Conservation (phyloP, 768 basidiomycete species). For the Boletus rufocinnamomeus region DNA sequence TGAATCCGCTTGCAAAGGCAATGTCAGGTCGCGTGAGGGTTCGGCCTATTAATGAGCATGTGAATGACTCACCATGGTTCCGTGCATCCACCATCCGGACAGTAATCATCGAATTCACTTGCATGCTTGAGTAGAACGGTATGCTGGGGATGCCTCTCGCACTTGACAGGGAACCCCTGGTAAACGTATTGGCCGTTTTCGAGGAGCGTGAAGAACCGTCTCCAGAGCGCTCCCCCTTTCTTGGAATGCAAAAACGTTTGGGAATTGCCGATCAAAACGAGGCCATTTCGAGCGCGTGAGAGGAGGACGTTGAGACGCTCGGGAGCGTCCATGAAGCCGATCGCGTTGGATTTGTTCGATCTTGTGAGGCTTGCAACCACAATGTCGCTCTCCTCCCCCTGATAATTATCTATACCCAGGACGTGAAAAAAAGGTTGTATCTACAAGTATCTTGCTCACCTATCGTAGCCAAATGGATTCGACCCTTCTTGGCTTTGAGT, state of each 20-base stretch:
- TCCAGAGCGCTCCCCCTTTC: conserved; percentile 14
- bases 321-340: conserved; percentile 71
- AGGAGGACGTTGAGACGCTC: conserved; percentile 71
- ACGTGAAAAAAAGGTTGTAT: no score
- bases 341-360: conserved; percentile 55
- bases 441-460: conserved; percentile 38
- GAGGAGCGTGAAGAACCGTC: conserved; percentile 9
- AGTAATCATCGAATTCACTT: conserved; percentile 50
- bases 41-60: background rate
- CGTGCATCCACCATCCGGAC: conserved; percentile 64
- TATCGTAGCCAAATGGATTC: conserved; percentile 62
- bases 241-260: conserved; percentile 6
- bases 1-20: background rate
- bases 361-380: conserved; percentile 61
- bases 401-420: conserved; percentile 59
- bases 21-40: background rate
- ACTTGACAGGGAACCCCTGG: conserved; percentile 51
- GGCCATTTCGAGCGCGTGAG: conserved; percentile 62
- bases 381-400: conserved; percentile 72
- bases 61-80: conserved; percentile 51
- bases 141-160: conserved; percentile 51
- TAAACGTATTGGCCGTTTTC: background rate
- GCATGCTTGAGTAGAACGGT: conserved; percentile 40
- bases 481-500: conserved; percentile 37
- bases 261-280: conserved; percentile 67